Base-by-base conservation (phyloP, 306 rosid species). In the Macrotyloma uniflorum region DNA sequence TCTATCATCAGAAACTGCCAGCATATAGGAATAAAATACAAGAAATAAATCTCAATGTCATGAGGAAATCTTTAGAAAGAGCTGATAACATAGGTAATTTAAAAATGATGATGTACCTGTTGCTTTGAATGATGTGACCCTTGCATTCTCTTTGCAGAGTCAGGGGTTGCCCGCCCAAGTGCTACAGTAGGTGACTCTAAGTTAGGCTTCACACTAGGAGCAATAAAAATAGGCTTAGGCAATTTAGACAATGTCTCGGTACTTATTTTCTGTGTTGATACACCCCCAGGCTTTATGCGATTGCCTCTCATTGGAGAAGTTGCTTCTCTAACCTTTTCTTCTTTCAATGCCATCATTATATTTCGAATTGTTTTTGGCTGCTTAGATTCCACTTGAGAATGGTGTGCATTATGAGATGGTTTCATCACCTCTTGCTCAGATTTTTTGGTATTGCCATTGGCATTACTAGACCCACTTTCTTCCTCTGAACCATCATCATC, bases 321-420 rank as follows among this genome's bases (percentile, higher is more conserved):
- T 70, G 85, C 85, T 84, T 93, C 98, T 76, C 99, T 85, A 46
- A 38, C 84, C 75, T 86, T 93, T 73, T 94, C 99, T 74, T 96
- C 99, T 79, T 88, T 96, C 46, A 93, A 55, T 49, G 93, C 92
- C 85, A 86, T 83, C 97, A 96, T 96, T 84, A 96, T 91, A 77
- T 89, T 90, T 77, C 85, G 89, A 59, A 91, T 90, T 80, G 96
- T 87, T 86, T 85, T 96, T 54, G 98, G 96, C 66, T 81, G 94
- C 82, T 87, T 88, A 12, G 84, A 72, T 84, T 95, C 99, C 82
- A 70, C 55, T 78, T 78, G 79, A 50, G 89, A 77, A 82, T 79
- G 59, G 26, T 65, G 90, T 66, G 85, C 97, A 75, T 61, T 67
- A 58, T 79, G 66, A 74, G 87, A 72, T 36, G 91, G 82, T 79